Base-by-base conservation (phyloP, 495 filamentous ascomycete genomes). In the Pyrenopolyporus hunteri region DNA sequence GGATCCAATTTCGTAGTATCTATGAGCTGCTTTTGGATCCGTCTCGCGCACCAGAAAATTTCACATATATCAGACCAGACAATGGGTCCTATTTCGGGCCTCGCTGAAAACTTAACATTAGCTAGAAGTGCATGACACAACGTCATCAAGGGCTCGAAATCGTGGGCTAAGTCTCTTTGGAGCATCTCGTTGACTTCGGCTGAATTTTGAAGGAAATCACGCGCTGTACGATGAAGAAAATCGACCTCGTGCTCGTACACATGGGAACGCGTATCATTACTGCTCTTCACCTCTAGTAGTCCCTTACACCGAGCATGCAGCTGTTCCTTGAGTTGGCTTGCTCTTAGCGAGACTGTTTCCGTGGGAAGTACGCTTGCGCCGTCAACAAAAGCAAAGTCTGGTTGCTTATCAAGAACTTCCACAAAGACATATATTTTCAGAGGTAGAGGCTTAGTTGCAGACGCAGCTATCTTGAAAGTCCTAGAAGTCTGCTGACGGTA, bases 151-250 rank as follows among this genome's bases (percentile, higher is more conserved):
- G 33, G 23, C 1, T 20, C 13, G 22, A 40, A 19, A 3, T 19
- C 7, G 16, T 29, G 5, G 4, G 3, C 6, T 17, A 29, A 16
- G 8, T 29, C n/a, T 3, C 28, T 22, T 14, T 29, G 23, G 6
- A 37, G 14, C 13, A 37, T 25, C 31, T 25, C 11, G 1, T n/a
- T 19, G n/a, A 37, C 32, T n/a, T n/a, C n/a, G n/a, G n/a, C n/a
- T n/a, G n/a, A n/a, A n/a, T n/a, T n/a, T n/a, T n/a, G n/a, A 20
- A 69, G 43, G 25, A 70, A 72, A 29, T 72, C 69, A 8, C 47
- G 47, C n/a, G 57, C 70, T 0, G 68, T 69, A 17, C 68, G 58
- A 36, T 70, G 68, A 7, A 67, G 47, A 17, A 71, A 69, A 9
- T 67, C 57, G 3, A 72, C 64, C 14, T 47, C 22, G 7, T 7